phyloP scores from a whole-genome alignment of 2,329 filamentous ascomycete genomes.

The Didymella exigua region DNA sequence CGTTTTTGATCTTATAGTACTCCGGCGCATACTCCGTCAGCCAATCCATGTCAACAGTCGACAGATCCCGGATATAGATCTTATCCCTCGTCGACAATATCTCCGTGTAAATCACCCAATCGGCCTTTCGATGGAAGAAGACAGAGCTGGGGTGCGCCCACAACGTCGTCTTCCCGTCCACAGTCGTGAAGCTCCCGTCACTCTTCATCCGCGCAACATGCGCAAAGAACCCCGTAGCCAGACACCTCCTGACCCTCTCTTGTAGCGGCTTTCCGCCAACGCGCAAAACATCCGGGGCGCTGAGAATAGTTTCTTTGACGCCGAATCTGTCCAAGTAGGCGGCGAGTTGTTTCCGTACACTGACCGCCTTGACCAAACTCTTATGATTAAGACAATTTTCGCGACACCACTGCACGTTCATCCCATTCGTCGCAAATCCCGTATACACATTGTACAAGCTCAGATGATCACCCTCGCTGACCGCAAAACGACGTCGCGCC shows the following conservation, averaged over 20 bases:
- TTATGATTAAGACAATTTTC: constrained; percentile 89
- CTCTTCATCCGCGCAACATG: constrained; percentile 93
- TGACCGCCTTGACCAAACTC: constrained; percentile 78
- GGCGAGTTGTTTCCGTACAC: constrained; percentile 83
- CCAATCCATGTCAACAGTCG: constrained; percentile 94
- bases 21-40: constrained; percentile 84
- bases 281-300: constrained; percentile 44
- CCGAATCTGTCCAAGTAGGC: constrained; percentile 87
- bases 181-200: constrained; percentile 86
- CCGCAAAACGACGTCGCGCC: constrained; percentile 80
- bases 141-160: constrained; percentile 90
- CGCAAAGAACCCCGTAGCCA: constrained; percentile 89
- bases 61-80: constrained; percentile 87
- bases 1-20: constrained; percentile 53
- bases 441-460: constrained; percentile 94
- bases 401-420: constrained; percentile 82
- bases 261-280: constrained; percentile 58
- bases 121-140: constrained; percentile 95
- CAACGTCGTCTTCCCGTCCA: constrained; percentile 77
- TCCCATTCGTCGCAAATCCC: constrained; percentile 80
- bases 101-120: constrained; percentile 96
- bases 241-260: constrained; percentile 80
- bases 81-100: constrained; percentile 88
- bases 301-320: constrained; percentile 61
- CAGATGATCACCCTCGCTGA: constrained; percentile 90